Base-by-base conservation (phyloP, 306 rosid species). In the Begonia masoniana region DNA sequence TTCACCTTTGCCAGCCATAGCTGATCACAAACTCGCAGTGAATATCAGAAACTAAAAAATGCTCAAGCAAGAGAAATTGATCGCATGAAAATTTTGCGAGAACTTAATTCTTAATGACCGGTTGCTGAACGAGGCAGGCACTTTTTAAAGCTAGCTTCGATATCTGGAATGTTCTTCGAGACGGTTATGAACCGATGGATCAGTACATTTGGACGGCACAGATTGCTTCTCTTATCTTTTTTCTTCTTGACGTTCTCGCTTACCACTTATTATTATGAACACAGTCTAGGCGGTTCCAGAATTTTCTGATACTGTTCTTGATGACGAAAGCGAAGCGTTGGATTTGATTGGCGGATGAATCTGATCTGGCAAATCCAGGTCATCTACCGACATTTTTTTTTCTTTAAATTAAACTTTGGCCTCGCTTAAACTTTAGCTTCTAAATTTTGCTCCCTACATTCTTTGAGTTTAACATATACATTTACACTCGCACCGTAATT, bases 1-100 rank as follows among this genome's bases (percentile, higher is more conserved):
- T 13, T 68, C 63, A n/a, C 68, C 68, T 68, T 68, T 57, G 0
- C 61, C 63, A 17, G 78, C 63, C 78, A 73, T 73, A 50, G 62
- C 52, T 39, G 0, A 45, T 10, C 49, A 5, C 3, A n/a, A 45
- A 6, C 39, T 31, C 39, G 39, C 39, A 45, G 15, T 10, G 5
- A 45, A 10, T 45, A 12, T 4, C 49, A 45, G 49, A 45, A n/a
- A 45, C 4, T 1, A 10, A n/a, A 45, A 45, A 45, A 45, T 2
- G 4, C 15, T 1, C 49, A n/a, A 45, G 15, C 15, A 45, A 45
- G 7, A n/a, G 9, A 45, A 45, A 10, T 4, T 1, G 0, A 12
- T 45, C 49, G 39, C 39, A 5, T n/a, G 9, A 11, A 0, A 45
- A 45, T 6, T 45, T n/a, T 12, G 0, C 49, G 0, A 45, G 13